phyloP scores from a whole-genome alignment of 371 early-diverging fungal genomes.

The Mucor irregularis region DNA sequence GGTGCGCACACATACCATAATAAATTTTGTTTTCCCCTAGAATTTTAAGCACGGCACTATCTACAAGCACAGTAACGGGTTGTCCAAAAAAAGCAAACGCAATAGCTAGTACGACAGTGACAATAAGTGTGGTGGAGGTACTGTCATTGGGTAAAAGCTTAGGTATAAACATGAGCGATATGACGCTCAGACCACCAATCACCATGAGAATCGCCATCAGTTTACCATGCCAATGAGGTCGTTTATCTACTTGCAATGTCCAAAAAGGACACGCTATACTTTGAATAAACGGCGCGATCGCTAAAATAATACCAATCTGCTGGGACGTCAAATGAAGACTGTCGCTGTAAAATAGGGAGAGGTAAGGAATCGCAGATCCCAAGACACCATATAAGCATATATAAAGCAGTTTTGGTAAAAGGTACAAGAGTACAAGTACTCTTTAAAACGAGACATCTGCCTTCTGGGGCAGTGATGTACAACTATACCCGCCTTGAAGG shows the following conservation, averaged over 20 bases:
- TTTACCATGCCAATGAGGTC: conserved; percentile 34
- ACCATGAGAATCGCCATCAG: conserved; percentile 33
- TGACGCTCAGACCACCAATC: conserved; percentile 36
- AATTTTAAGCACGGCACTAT: conserved; percentile 46
- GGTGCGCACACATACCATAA: no score
- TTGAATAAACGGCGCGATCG: conserved; percentile 45
- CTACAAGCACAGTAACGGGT: conserved; percentile 36
- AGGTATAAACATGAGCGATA: conserved; percentile 33
- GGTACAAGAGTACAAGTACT: no score
- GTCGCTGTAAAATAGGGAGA: conserved; percentile 40
- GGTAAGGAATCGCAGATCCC: conserved; percentile 43
- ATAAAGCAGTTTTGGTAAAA: conserved; percentile 42
- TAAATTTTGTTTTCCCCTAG: conserved; percentile 40
- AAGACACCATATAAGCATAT: conserved; percentile 32
- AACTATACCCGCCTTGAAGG: no score
- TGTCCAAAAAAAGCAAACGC: conserved; percentile 47
- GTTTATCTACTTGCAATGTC: conserved; percentile 40
- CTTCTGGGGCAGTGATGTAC: no score
- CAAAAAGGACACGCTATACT: conserved; percentile 42
- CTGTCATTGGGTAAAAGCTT: conserved; percentile 5
- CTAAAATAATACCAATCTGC: conserved; percentile 43
- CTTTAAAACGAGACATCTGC: no score
- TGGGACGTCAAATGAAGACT: conserved; percentile 31
- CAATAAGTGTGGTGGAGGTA: conserved; percentile 3
- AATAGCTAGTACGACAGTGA: conserved; percentile 28